Conservation (phyloP, 768 basidiomycete genomes). For the Tephrocybe sp. region DNA sequence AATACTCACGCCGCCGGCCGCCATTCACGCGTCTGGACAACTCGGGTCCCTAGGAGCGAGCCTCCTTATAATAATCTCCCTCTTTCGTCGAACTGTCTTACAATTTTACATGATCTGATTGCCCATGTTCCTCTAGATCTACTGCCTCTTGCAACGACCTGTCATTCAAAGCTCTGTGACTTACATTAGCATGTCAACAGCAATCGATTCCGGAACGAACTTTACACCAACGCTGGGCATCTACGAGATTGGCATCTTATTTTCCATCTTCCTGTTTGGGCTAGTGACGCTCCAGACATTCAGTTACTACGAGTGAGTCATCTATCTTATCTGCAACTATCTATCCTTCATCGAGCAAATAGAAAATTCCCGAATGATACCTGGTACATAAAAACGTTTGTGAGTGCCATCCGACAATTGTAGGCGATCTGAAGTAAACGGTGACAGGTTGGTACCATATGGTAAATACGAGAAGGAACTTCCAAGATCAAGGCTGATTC, state of each 20-base stretch:
- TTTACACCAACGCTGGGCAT: slow-evolving; percentile 5
- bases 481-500: background rate
- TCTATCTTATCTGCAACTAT: background rate
- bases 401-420: background rate
- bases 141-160: too few species aligned
- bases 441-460: slow-evolving; percentile 13
- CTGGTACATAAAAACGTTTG: slow-evolving; percentile 1
- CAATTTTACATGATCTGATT: too few species aligned
- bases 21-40: too few species aligned
- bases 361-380: slow-evolving; percentile 14
- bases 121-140: too few species aligned
- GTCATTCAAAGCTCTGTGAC: too few species aligned
- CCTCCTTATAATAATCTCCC: too few species aligned
- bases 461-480: slow-evolving; percentile 1
- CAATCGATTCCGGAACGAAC: too few species aligned
- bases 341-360: background rate
- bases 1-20: too few species aligned
- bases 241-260: slow-evolving; percentile 10
- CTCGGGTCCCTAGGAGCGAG: too few species aligned
- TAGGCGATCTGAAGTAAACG: background rate
- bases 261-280: slow-evolving; percentile 15
- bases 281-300: slow-evolving; percentile 10
- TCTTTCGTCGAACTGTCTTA: too few species aligned
- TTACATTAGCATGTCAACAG: too few species aligned
- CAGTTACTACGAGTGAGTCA: slow-evolving; percentile 4